Percentiles rank a stretch among this genome's conserved stretches.
Conservation (phyloP, 2,329 filamentous ascomycete genomes). For the Pleomassaria siparia region DNA sequence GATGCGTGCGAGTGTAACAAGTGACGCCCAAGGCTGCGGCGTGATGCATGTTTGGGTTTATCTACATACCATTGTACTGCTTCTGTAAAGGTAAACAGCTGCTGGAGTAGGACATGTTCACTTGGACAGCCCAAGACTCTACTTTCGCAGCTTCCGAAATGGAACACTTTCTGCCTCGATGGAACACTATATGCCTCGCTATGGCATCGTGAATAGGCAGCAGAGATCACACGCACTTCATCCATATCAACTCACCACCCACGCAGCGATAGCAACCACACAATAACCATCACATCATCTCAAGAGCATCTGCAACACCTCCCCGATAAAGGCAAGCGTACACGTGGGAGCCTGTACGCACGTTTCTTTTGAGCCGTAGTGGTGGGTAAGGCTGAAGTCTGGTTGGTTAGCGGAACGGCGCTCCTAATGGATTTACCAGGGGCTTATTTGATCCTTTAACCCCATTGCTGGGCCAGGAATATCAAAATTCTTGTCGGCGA, state of each 20-base stretch:
- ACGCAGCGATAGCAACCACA: neutral
- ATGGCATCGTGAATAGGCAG: neutral
- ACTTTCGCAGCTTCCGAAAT: too few species aligned
- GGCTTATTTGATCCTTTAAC: constrained; percentile 1
- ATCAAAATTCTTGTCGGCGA: neutral
- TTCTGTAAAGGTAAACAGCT: too few species aligned
- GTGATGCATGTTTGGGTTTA: too few species aligned
- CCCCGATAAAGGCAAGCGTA: constrained; percentile 19
- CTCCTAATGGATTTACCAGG: neutral
- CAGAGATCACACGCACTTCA: neutral
- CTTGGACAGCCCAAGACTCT: too few species aligned
- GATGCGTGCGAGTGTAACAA: neutral
- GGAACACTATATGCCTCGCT: neutral
- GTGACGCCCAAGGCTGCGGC: neutral
- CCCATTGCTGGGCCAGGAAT: neutral
- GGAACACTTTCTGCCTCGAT: too few species aligned
- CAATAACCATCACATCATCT: neutral
- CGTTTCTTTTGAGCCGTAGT: constrained; percentile 25
- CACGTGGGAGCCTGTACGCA: constrained; percentile 36
- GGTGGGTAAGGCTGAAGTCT: constrained; percentile 37
- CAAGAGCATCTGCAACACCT: neutral
- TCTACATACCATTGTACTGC: too few species aligned
- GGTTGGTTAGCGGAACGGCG: constrained; percentile 20
- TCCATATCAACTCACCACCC: neutral
- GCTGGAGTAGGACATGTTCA: too few species aligned